Conservation (phyloP, 352 stramenopile species). For the Phytophthora nicotianae region DNA sequence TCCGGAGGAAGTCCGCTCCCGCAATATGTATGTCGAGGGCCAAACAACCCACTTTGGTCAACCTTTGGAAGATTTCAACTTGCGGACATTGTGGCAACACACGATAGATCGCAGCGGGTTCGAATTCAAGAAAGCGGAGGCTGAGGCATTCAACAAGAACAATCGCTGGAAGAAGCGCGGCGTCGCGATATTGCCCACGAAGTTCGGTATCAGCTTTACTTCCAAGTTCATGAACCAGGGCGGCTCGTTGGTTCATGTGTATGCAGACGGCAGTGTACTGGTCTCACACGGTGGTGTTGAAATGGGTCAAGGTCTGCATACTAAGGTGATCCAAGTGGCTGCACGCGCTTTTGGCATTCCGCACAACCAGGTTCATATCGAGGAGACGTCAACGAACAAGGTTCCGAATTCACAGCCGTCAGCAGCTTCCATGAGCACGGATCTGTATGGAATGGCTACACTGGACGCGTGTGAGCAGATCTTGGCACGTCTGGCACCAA, state of each 20-base stretch:
- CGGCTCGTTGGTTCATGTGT: slow-evolving; percentile 95
- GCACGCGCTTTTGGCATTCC: slow-evolving; percentile 93
- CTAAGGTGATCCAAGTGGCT: slow-evolving; percentile 92
- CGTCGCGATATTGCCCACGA: slow-evolving; percentile 80
- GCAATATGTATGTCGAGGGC: slow-evolving; percentile 93
- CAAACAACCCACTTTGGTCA: slow-evolving; percentile 95
- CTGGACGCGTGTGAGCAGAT: slow-evolving; percentile 97
- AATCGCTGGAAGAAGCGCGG: slow-evolving; percentile 94
- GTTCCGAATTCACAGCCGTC: slow-evolving; percentile 95
- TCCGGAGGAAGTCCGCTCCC: slow-evolving; percentile 68
- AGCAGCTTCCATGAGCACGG: slow-evolving; percentile 95
- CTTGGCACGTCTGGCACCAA: slow-evolving; percentile 85
- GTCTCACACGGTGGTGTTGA: slow-evolving; percentile 96
- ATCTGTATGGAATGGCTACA: slow-evolving; percentile 97
- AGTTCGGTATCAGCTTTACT: slow-evolving; percentile 97
- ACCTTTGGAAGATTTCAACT: slow-evolving; percentile 91
- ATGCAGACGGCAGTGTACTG: slow-evolving; percentile 95
- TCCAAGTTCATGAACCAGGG: slow-evolving; percentile 98
- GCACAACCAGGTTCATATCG: slow-evolving; percentile 92
- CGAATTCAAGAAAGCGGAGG: slow-evolving; percentile 58
- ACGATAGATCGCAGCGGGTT: slow-evolving; percentile 77
- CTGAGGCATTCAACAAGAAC: slow-evolving; percentile 90
- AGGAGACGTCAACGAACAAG: slow-evolving; percentile 95
- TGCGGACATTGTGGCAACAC: slow-evolving; percentile 87
- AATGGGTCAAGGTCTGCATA: slow-evolving; percentile 98